A percentile compares a stretch with the other conserved stretches of the same genome.
Conservation (phyloP, 371 early-diverging fungal species). For the Mucor sp. region DNA sequence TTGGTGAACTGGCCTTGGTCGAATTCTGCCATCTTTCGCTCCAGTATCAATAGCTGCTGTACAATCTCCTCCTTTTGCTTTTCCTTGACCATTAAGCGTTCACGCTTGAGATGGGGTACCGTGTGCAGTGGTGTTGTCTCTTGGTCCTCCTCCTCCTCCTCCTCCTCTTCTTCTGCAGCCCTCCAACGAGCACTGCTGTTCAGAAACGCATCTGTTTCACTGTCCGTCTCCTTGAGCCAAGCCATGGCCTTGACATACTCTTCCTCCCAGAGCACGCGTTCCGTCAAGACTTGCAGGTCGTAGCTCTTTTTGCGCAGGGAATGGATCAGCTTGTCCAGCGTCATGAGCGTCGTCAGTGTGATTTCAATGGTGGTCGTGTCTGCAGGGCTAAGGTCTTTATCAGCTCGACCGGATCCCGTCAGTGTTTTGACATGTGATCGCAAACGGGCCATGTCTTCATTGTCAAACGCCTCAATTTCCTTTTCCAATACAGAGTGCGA, state of each 20-base stretch:
- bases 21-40: conserved; percentile 39
- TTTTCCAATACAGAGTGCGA: conserved; percentile 42
- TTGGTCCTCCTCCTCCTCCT: conserved; percentile 6
- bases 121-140: conserved; percentile 6
- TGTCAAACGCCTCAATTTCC: conserved; percentile 52
- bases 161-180: background rate
- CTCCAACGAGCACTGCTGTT: conserved; percentile 38
- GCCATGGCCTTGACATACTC: conserved; percentile 34
- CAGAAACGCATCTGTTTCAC: conserved; percentile 34
- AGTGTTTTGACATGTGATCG: conserved; percentile 56
- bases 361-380: conserved; percentile 60
- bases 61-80: conserved; percentile 32
- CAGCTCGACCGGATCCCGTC: conserved; percentile 33
- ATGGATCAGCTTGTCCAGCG: conserved; percentile 46
- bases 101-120: conserved; percentile 8
- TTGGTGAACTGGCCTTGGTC: conserved; percentile 45
- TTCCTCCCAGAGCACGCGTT: conserved; percentile 51
- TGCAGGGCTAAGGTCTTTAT: conserved; percentile 55
- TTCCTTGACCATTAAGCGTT: conserved; percentile 25
- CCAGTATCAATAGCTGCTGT: conserved; percentile 30
- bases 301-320: conserved; percentile 35
- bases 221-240: conserved; percentile 35
- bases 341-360: conserved; percentile 49
- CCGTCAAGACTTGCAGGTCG: conserved; percentile 38
- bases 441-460: conserved; percentile 55